A percentile compares a stretch with the other conserved stretches of the same genome.
Evolutionary conservation across 2,329 filamentous ascomycete species (phyloP).

Genomic region (Grosmannia penicillata): DNA sequence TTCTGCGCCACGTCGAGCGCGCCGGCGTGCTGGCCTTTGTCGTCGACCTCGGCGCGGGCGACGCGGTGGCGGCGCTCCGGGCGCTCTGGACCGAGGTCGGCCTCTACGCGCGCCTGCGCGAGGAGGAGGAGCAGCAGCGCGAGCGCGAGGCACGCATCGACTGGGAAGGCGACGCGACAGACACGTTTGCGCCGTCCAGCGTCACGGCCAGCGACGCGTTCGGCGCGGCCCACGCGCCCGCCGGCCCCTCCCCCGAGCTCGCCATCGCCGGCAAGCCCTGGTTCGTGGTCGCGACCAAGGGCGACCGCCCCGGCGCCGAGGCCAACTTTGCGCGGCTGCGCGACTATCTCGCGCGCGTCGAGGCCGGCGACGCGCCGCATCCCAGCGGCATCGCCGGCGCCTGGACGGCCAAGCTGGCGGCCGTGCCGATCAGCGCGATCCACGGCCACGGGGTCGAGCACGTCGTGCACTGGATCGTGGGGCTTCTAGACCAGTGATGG

Average conservation of each 20-base stretch:
- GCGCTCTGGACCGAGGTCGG: constrained; percentile 83
- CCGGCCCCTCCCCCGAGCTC: constrained; percentile 24
- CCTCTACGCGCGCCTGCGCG: constrained; percentile 66
- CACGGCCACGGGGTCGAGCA: constrained; percentile 67
- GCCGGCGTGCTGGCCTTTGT: constrained; percentile 90
- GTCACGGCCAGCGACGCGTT: not conserved
- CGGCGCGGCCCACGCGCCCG: not conserved
- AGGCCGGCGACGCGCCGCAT: constrained; percentile 47
- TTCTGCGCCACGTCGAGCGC: constrained; percentile 86
- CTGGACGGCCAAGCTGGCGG: constrained; percentile 48
- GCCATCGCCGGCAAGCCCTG: constrained; percentile 88
- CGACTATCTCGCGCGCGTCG: constrained; percentile 54
- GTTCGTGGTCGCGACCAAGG: constrained; percentile 93
- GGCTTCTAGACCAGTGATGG: constrained; percentile 37
- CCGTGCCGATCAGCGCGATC: constrained; percentile 81
- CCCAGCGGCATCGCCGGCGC: constrained; percentile 50
- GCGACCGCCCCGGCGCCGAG: constrained; percentile 65
- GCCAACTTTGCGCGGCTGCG: constrained; percentile 59
- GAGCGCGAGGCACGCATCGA: constrained; percentile 42
- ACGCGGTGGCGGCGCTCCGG: constrained; percentile 66
- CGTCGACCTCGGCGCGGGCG: constrained; percentile 64
- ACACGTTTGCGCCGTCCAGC: not conserved
- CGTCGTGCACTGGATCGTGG: constrained; percentile 59
- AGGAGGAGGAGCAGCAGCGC: constrained; percentile 55
- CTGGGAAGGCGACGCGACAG: constrained; percentile 30